Evolutionary conservation across 2,329 filamentous ascomycete species (phyloP), one percentile per base, ranked within the genome.

Genomic region (Apiospora sp.): DNA sequence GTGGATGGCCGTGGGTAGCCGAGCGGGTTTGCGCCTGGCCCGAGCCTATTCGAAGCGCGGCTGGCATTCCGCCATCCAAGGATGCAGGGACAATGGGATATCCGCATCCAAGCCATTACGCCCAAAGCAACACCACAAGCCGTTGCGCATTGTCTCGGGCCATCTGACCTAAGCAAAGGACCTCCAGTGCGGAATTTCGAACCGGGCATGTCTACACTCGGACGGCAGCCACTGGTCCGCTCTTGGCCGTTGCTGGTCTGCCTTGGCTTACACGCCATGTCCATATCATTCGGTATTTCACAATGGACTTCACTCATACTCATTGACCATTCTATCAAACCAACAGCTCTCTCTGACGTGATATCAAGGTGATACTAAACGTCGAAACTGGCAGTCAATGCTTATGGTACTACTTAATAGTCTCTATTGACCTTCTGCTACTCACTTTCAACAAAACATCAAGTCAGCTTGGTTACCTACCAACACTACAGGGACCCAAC

Each of bases 401-500:
- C 54, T 61, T 34, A 16, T 37, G 19, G 30, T 41, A 22, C 30
- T 61, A 6, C 30, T 13, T 58, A 10, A 34, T 3, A 34, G 1
- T 19, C 30, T 34, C 30, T 12, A 61, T 37, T 61, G 30, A 61
- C 30, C 30, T 37, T 22, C 30, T 19, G 30, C 16, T 30, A 34
- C 27, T 10, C 54, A 34, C 22, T 41, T n/a, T 19, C 43, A 68
- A 46, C n/a, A 12, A 44, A 30, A 24, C 19, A 48, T 30, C 27
- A 46, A 46, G 46, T 13, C 27, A 27, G 48, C n/a, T 41, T 10
- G 1, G 7, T 41, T 41, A 34, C 30, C 41, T 67, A 34, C 22
- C 54, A 13, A 24, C 54, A 70, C 48, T 70, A 73, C 78, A 82
- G 76, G 82, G 81, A 91, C 19, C 41, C 27, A 4, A 46, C 19